These are phyloP conservation scores for Penicillium egyptiacum DNA, from an alignment of 495 filamentous ascomycete species.

Conservation along the genomic window DNA sequence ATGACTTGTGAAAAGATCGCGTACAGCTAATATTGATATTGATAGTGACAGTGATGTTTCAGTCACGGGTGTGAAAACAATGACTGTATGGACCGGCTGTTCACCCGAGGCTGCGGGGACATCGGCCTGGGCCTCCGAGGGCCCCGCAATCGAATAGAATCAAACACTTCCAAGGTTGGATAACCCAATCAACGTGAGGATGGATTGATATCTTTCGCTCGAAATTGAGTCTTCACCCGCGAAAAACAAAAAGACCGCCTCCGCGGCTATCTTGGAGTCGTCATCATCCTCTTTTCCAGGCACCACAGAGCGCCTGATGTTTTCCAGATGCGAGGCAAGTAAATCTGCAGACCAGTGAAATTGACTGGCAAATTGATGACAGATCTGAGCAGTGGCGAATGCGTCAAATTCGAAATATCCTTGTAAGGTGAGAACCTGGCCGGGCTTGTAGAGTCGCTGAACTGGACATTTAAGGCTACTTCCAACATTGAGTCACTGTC, in stretches of 20 bases:
- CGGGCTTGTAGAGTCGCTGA: slow-evolving; percentile 32
- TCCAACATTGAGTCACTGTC: slow-evolving; percentile 28
- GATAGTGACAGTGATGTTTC: not conserved
- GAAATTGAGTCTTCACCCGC: slow-evolving; percentile 6
- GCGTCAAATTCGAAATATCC: slow-evolving; percentile 34
- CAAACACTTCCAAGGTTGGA: not conserved
- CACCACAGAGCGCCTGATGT: slow-evolving; percentile 17
- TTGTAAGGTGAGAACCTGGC: slow-evolving; percentile 29
- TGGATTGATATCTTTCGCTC: not conserved
- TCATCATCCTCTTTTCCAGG: slow-evolving; percentile 22
- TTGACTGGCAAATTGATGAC: slow-evolving; percentile 25
- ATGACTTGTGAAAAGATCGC: not conserved
- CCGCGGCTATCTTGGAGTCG: slow-evolving; percentile 34
- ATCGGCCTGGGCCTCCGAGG: slow-evolving; percentile 6
- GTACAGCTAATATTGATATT: not conserved
- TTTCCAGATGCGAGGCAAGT: slow-evolving; percentile 16
- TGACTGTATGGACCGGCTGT: not conserved
- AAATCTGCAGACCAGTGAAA: slow-evolving; percentile 19
- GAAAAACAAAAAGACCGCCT: slow-evolving; percentile 32
- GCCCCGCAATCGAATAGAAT: not conserved
- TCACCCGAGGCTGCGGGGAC: slow-evolving; percentile 3
- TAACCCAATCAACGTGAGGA: not conserved
- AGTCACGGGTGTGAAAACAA: not conserved
- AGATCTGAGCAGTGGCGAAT: slow-evolving; percentile 24
- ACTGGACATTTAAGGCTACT: slow-evolving; percentile 25